A percentile compares a stretch with the other conserved stretches of the same genome.
phyloP scores from a whole-genome alignment of 192 early-diverging fungal genomes.

The Piromyces sp. region DNA sequence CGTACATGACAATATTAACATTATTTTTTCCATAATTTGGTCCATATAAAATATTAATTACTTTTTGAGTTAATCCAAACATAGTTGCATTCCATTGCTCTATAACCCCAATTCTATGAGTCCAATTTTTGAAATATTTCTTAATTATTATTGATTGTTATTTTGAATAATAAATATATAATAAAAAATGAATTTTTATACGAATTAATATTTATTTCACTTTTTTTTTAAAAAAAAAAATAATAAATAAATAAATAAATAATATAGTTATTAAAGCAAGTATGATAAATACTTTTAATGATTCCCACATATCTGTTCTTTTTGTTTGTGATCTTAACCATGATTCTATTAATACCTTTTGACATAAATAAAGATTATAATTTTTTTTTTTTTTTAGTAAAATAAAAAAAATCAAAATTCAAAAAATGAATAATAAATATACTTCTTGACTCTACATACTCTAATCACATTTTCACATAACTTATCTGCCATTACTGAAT shows the following conservation, averaged over 20 bases:
- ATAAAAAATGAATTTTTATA: too few species aligned
- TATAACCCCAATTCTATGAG: slow-evolving; percentile 49
- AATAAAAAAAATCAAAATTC: too few species aligned
- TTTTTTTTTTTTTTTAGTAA: too few species aligned
- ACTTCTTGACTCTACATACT: slow-evolving; percentile 14
- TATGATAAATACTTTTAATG: slow-evolving; percentile 25
- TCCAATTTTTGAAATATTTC: slow-evolving; percentile 39
- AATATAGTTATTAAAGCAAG: background rate
- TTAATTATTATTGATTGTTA: too few species aligned
- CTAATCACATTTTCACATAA: slow-evolving; percentile 52
- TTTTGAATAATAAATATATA: too few species aligned
- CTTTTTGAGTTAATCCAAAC: slow-evolving; percentile 48
- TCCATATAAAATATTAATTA: slow-evolving; percentile 48
- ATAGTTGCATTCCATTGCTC: slow-evolving; percentile 57
- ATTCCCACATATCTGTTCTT: slow-evolving; percentile 61
- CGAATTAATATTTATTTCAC: too few species aligned
- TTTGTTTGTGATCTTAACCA: slow-evolving; percentile 54
- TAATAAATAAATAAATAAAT: slow-evolving; percentile 19
- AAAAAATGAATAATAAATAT: background rate
- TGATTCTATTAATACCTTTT: slow-evolving; percentile 51
- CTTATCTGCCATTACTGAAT: slow-evolving; percentile 48
- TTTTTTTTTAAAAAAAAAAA: background rate
- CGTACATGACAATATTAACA: slow-evolving; percentile 24
- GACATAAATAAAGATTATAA: too few species aligned
- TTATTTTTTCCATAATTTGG: slow-evolving; percentile 38